Evolutionary conservation across 768 basidiomycete genomes (phyloP).

Genomic region (Lactifluus rugatus): DNA sequence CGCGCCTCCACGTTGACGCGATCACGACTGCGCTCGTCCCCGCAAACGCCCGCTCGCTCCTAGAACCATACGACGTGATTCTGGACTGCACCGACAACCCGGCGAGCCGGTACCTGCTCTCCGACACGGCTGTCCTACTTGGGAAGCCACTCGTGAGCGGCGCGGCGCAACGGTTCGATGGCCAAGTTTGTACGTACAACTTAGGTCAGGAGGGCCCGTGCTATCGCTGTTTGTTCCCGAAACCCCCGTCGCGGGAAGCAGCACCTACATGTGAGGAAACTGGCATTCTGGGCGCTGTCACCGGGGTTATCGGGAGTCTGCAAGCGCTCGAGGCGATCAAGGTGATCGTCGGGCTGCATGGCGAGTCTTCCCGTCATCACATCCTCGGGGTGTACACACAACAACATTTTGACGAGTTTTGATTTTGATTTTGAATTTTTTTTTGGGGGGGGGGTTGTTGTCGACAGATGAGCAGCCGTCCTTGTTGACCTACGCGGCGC

Average conservation of each 20-base stretch:
- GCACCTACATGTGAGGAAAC: conserved; percentile 78
- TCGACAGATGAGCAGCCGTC: conserved; percentile 47
- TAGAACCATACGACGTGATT: conserved; percentile 61
- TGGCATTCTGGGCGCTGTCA: conserved; percentile 82
- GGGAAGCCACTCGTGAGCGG: conserved; percentile 84
- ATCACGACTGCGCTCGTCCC: conserved; percentile 45
- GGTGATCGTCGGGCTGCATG: conserved; percentile 57
- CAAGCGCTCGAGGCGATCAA: conserved; percentile 88
- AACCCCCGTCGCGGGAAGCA: conserved; percentile 53
- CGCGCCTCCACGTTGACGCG: conserved; percentile 49
- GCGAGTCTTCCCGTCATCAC: too few species aligned
- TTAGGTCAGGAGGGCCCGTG: conserved; percentile 67
- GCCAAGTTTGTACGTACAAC: conserved; percentile 73
- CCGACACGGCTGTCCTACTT: conserved; percentile 70
- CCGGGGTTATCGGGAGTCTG: conserved; percentile 80
- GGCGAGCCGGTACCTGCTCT: conserved; percentile 85
- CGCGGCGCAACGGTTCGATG: conserved; percentile 80
- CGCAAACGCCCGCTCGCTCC: conserved; percentile 52
- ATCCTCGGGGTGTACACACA: too few species aligned
- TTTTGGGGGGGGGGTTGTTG: not conserved
- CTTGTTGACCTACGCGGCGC: conserved; percentile 66
- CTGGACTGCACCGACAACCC: conserved; percentile 95
- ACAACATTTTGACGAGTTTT: too few species aligned
- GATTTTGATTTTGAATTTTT: not conserved
- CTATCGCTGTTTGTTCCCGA: conserved; percentile 89